Evolutionary conservation across 2,329 filamentous ascomycete genomes (phyloP).

Genomic region (Fusarium hostae): DNA sequence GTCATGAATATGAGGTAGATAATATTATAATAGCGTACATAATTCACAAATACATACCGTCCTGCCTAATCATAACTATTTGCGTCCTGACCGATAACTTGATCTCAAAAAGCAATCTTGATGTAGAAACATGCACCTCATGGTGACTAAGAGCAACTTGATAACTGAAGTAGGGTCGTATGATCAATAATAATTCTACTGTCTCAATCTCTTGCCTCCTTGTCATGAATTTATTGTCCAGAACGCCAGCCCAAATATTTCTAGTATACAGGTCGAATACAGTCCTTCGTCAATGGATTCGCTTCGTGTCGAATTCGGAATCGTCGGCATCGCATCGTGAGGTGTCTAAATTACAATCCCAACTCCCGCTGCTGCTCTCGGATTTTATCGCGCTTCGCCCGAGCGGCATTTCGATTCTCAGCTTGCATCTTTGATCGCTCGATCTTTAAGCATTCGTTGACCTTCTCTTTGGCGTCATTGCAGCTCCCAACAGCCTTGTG

Average conservation of each 20-base stretch:
- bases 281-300: background rate
- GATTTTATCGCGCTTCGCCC: slow-evolving; percentile 76
- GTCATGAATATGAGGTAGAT: background rate
- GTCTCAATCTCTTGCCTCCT: slow-evolving; percentile 10
- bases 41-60: background rate
- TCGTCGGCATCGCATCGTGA: slow-evolving; percentile 3
- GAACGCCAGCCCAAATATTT: slow-evolving; percentile 27
- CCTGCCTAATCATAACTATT: background rate
- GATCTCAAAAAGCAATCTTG: background rate
- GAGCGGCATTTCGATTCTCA: slow-evolving; percentile 76
- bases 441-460: slow-evolving; percentile 84
- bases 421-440: slow-evolving; percentile 83
- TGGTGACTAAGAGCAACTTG: background rate
- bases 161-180: background rate
- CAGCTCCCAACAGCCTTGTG: slow-evolving; percentile 93
- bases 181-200: slow-evolving; percentile 17
- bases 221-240: slow-evolving; percentile 1
- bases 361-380: slow-evolving; percentile 74
- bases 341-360: slow-evolving; percentile 46
- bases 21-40: background rate
- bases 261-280: slow-evolving; percentile 24
- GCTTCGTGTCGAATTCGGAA: background rate
- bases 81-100: background rate
- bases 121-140: background rate
- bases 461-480: slow-evolving; percentile 83